Evolutionary conservation across 2,329 filamentous ascomycete genomes (phyloP).

Genomic region (Ambrosiella beaveri): DNA sequence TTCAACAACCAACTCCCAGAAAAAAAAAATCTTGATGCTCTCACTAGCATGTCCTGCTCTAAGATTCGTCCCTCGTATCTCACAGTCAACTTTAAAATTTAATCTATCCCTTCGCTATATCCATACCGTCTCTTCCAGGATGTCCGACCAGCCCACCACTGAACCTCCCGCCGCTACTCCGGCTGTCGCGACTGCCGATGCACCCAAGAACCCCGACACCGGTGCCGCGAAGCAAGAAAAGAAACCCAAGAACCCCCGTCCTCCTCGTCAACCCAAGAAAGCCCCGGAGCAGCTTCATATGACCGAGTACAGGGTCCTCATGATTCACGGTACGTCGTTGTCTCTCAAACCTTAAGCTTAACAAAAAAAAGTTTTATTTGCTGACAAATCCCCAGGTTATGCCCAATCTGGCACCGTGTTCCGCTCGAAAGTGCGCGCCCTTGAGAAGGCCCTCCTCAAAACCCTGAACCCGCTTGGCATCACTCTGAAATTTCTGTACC

Average conservation of each 20-base stretch:
- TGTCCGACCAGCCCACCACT: conserved; percentile 8
- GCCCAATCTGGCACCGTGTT: conserved; percentile 80
- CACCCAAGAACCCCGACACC: not conserved
- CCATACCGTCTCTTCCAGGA: not conserved
- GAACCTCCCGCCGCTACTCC: not conserved
- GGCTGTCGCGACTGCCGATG: not conserved
- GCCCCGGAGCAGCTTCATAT: conserved; percentile 18
- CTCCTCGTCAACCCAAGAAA: conserved; percentile 9
- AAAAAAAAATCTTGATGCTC: not conserved
- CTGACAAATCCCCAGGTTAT: conserved; percentile 40
- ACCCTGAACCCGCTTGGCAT: conserved; percentile 43
- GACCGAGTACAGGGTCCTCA: conserved; percentile 48
- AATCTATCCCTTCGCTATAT: not conserved
- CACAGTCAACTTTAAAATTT: not conserved
- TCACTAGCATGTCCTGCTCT: not conserved
- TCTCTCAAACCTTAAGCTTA: not conserved
- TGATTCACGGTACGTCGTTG: conserved; percentile 51
- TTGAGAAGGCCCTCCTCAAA: conserved; percentile 67
- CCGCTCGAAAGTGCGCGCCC: conserved; percentile 70
- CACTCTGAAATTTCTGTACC: conserved; percentile 43
- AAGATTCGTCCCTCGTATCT: not conserved
- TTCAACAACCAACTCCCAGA: too few relatives aligned
- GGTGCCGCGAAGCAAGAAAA: not conserved
- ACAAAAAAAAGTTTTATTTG: not conserved
- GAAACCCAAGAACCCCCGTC: conserved; percentile 1